phyloP scores from a whole-genome alignment of 768 basidiomycete species.

The Nevesoporus exiguus region DNA sequence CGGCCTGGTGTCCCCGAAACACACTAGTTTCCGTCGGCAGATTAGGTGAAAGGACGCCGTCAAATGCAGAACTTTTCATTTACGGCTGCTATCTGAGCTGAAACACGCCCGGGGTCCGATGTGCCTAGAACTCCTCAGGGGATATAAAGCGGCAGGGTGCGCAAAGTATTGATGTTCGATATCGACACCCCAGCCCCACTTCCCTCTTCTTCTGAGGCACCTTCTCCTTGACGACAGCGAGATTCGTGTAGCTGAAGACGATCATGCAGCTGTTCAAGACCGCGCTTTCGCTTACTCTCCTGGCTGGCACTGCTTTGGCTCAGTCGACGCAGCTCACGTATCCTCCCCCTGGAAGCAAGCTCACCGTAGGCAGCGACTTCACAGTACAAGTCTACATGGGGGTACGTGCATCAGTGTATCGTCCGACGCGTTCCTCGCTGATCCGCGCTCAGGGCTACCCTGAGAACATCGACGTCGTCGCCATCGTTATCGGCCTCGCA shows the following conservation, averaged over 20 bases:
- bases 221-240: neutral
- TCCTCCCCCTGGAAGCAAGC: constrained; percentile 8
- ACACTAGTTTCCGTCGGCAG: neutral
- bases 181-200: neutral
- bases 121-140: neutral
- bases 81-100: too few species aligned
- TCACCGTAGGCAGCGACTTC: constrained; percentile 6
- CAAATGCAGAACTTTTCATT: too few species aligned
- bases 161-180: neutral
- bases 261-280: constrained; percentile 19
- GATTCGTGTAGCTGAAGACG: neutral
- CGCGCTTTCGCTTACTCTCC: constrained; percentile 11
- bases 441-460: constrained; percentile 15
- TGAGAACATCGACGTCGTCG: constrained; percentile 26
- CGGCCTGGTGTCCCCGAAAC: constrained; percentile 9
- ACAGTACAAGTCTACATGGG: constrained; percentile 20
- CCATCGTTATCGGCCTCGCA: constrained; percentile 32
- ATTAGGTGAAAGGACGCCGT: too few species aligned
- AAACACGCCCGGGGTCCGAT: neutral
- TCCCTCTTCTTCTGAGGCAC: neutral
- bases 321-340: constrained; percentile 11
- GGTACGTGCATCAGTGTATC: constrained; percentile 7
- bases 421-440: neutral
- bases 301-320: constrained; percentile 13
- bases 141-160: constrained; percentile 15